phyloP scores from a whole-genome alignment of 192 early-diverging fungal species.

The Coemansia sp. region DNA sequence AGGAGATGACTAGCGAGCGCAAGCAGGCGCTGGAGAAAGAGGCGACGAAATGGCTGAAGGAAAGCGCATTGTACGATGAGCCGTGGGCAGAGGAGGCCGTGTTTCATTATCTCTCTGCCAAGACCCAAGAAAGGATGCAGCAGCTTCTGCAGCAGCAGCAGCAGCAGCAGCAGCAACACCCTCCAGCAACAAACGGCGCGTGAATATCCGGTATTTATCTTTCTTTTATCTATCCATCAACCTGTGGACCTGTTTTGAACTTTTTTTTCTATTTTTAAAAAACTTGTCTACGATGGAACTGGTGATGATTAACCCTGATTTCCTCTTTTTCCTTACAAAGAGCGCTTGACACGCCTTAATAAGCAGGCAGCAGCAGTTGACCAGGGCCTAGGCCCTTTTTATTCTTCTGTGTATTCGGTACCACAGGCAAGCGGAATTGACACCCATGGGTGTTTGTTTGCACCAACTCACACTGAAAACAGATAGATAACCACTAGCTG shows the following conservation, averaged over 20 bases:
- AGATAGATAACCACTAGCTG: too few relatives aligned
- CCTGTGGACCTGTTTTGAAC: background rate
- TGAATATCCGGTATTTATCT: background rate
- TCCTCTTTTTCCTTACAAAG: background rate
- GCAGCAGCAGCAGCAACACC: slow-evolving; percentile 24
- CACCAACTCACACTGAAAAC: too few relatives aligned
- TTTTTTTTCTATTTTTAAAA: background rate
- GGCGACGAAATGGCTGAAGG: slow-evolving; percentile 51
- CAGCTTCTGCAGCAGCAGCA: slow-evolving; percentile 46
- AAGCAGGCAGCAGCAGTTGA: background rate
- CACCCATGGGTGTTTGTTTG: too few relatives aligned
- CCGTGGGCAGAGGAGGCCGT: slow-evolving; percentile 86
- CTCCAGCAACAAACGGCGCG: slow-evolving; percentile 12
- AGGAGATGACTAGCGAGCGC: slow-evolving; percentile 34
- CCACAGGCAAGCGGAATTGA: too few relatives aligned
- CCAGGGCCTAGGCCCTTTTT: background rate
- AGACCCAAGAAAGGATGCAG: slow-evolving; percentile 57
- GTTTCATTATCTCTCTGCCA: slow-evolving; percentile 84
- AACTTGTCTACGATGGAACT: too few relatives aligned
- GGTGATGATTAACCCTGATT: background rate
- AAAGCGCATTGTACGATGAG: slow-evolving; percentile 52
- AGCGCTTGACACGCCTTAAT: background rate
- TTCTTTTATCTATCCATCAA: background rate
- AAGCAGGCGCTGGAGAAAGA: slow-evolving; percentile 35
- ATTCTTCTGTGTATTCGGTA: too few relatives aligned